phyloP scores from a whole-genome alignment of 345 rosid species.

The Citrus unshiu region DNA sequence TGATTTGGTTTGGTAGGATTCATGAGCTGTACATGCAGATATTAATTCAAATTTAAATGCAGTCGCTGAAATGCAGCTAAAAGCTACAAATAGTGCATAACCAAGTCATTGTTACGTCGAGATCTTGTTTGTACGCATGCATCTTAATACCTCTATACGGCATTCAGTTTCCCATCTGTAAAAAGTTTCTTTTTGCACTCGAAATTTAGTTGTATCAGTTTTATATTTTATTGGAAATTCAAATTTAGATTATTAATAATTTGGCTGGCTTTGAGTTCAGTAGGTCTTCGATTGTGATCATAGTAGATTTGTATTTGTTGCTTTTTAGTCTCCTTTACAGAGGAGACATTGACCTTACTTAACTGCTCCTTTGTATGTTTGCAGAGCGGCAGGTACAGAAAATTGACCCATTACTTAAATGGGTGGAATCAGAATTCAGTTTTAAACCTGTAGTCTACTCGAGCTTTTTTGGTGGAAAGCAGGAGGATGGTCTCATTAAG shows the following conservation, averaged over 20 bases:
- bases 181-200: neutral
- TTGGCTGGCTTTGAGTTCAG: neutral
- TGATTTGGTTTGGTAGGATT: neutral
- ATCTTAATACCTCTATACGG: neutral
- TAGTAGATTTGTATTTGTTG: neutral
- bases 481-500: slow-evolving; percentile 70
- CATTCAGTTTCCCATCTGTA: neutral
- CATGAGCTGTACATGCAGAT: neutral
- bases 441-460: slow-evolving; percentile 69
- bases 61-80: neutral
- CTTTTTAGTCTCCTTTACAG: neutral
- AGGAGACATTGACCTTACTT: neutral
- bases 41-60: neutral
- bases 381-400: slow-evolving; percentile 75
- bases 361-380: slow-evolving; percentile 9
- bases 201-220: neutral
- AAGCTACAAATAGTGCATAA: neutral
- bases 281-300: neutral
- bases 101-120: neutral
- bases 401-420: slow-evolving; percentile 78
- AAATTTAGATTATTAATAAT: neutral
- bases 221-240: neutral
- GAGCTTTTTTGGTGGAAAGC: slow-evolving; percentile 83
- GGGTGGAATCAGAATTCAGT: slow-evolving; percentile 86
- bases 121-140: neutral